Evolutionary conservation across 2,329 filamentous ascomycete species (phyloP), one percentile per base, ranked within the genome.

Genomic region (Cladorrhinum sp.): DNA sequence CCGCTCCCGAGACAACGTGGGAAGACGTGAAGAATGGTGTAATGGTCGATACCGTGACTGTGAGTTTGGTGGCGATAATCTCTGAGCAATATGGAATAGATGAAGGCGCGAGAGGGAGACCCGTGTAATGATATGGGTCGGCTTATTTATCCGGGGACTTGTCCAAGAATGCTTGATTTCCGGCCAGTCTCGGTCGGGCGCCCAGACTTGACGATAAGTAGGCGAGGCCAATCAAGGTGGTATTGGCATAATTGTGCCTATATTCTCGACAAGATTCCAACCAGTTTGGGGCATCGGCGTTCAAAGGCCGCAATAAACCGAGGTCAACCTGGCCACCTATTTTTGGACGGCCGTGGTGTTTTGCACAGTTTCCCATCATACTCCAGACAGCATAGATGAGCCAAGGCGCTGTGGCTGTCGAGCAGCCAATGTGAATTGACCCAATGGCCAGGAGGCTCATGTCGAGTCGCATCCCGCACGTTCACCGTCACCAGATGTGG

Each of bases 51-150:
- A 62, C 58, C 50, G 53, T 41, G 48, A 59, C 50, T 20, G 50
- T 54, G 60, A 57, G 55, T 65, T 62, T 64, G 62, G 67, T 66
- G 66, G 67, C 65, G 63, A 66, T 62, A 70, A 69, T 70, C 58
- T 69, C 59, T 59, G 58, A 48, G 67, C 64, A 70, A 70, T 71
- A 68, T 71, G 60, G 56, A 66, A 67, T 71, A 70, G 65, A 70
- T 70, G 69, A 67, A 66, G 50, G 57, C 27, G 60, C 64, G 64
- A 66, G 64, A 58, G 64, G 25, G 59, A 61, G 57, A 68, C 60
- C 64, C 61, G 62, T 57, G 62, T 29, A 55, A 60, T 53, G 64
- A 67, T 65, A 69, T 67, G 66, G 57, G 55, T 69, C 66, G 64
- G 63, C 55, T 60, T 65, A 70, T 71, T 71, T 71, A 71, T 60